Evolutionary conservation across 176 grass and related monocot genomes (phyloP).

Genomic region (Rhynchospora pubera): DNA sequence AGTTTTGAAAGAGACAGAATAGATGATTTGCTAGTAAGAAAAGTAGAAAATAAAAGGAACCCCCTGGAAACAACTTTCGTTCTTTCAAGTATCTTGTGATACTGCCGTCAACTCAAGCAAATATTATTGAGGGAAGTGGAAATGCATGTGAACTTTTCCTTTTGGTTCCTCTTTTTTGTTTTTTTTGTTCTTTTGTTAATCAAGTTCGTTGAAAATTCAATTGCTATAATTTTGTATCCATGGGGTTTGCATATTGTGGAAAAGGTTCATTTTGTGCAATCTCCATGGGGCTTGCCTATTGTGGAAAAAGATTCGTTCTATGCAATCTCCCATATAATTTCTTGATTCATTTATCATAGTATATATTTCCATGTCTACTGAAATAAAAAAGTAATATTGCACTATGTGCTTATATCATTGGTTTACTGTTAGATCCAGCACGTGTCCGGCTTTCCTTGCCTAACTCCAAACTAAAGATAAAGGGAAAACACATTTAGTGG

Average conservation of each 20-base stretch:
- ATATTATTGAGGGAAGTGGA: neutral
- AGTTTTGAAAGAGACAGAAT: constrained; percentile 26
- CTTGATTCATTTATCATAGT: neutral
- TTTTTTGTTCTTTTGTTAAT: neutral
- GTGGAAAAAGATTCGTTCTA: neutral
- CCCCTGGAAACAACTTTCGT: constrained; percentile 34
- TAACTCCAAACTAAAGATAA: neutral
- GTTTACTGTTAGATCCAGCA: neutral
- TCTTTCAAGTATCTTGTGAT: constrained; percentile 58
- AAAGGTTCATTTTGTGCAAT: neutral
- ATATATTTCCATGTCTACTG: neutral
- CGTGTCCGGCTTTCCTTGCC: neutral
- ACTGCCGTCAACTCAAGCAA: constrained; percentile 21
- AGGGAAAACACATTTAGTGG: neutral
- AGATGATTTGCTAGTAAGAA: constrained; percentile 21
- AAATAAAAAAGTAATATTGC: neutral
- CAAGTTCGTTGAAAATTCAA: neutral
- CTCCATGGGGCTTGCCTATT: neutral
- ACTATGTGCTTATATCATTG: neutral
- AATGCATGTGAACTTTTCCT: constrained; percentile 1
- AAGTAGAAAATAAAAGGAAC: constrained; percentile 32
- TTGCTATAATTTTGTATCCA: neutral
- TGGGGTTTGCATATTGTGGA: neutral
- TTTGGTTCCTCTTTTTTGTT: neutral
- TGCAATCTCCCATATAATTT: neutral